phyloP scores from a whole-genome alignment of 345 rosid species.

The Populus davidiana region DNA sequence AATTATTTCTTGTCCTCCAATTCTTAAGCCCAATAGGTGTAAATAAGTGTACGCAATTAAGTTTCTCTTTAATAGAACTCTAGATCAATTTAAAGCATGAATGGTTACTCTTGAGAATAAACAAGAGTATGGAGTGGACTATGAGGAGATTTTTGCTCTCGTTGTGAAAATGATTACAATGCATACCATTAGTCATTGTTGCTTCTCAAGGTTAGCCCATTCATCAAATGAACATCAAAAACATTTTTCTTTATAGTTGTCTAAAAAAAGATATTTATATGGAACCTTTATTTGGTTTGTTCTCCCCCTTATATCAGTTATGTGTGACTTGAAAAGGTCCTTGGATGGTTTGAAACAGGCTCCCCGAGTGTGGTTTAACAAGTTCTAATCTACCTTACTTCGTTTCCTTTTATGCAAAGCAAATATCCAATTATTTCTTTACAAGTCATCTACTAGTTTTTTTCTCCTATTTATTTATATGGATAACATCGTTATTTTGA shows the following conservation, averaged over 20 bases:
- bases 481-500: neutral
- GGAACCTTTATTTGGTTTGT: too few relatives aligned
- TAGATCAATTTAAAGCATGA: neutral
- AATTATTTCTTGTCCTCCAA: neutral
- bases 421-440: neutral
- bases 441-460: neutral
- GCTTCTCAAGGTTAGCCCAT: neutral
- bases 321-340: too few relatives aligned
- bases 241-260: too few relatives aligned
- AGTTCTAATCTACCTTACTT: neutral
- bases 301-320: rapidly evolving
- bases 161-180: neutral
- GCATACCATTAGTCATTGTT: too few relatives aligned
- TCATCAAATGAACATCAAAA: neutral
- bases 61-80: neutral
- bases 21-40: neutral
- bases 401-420: neutral
- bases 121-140: neutral
- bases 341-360: neutral
- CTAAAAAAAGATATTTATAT: too few relatives aligned
- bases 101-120: too few relatives aligned
- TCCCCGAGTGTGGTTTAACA: neutral
- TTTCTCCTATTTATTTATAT: neutral
- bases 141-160: neutral
- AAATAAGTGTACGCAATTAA: neutral